These are phyloP conservation scores for Rhododendron williamsianum DNA, from an alignment of 148 eudicot genomes.

Conservation along the genomic window DNA sequence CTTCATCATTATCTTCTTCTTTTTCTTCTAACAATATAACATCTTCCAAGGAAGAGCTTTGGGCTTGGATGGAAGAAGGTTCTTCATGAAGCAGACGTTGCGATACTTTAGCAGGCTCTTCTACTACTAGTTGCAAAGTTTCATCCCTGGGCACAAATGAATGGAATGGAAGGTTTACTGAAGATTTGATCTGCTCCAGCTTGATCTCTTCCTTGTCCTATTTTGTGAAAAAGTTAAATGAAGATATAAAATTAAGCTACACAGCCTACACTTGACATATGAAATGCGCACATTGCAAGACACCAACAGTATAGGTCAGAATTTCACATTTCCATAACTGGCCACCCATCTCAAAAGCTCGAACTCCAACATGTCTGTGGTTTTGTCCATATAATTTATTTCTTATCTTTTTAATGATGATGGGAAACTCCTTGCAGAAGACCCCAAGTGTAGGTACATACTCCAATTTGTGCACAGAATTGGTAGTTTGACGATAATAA, in stretches of 20 bases:
- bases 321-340: neutral
- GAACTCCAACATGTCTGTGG: neutral
- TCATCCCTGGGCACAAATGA: slow-evolving; percentile 42
- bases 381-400: neutral
- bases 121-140: slow-evolving; percentile 17
- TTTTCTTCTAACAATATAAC: slow-evolving; percentile 37
- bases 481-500: neutral
- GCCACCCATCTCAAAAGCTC: neutral
- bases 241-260: neutral
- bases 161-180: slow-evolving; percentile 76
- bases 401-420: neutral
- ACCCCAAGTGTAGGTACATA: neutral
- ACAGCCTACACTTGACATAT: neutral
- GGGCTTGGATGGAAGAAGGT: neutral
- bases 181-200: slow-evolving; percentile 80
- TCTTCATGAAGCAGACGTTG: slow-evolving; percentile 14
- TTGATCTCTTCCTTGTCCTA: slow-evolving; percentile 45
- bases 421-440: neutral
- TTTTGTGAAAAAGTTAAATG: neutral
- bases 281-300: neutral
- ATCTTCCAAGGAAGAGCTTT: slow-evolving; percentile 33
- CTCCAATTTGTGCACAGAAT: neutral
- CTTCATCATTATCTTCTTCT: slow-evolving; percentile 10
- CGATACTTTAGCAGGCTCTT: slow-evolving; percentile 23
- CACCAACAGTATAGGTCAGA: neutral